Conservation (phyloP, 805 yeast species). For the Helenozyma rhizophorensis region DNA sequence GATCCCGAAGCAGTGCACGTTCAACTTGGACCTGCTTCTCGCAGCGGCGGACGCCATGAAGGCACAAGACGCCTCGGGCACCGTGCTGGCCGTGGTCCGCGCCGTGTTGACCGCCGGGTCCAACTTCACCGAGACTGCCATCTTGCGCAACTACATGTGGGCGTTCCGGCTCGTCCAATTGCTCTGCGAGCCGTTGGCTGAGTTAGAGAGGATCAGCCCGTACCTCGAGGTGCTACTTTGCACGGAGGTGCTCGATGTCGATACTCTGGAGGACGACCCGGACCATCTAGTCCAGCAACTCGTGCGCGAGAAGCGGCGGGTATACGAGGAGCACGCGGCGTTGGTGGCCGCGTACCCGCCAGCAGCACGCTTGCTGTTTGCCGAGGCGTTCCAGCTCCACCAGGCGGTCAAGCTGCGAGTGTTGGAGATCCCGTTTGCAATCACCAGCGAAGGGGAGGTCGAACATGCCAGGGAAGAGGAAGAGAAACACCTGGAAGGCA, state of each 20-base stretch:
- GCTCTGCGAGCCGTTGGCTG: not conserved
- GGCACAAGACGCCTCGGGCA: slow-evolving; percentile 3
- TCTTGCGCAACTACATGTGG: slow-evolving; percentile 14
- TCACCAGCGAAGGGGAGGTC: slow-evolving; percentile 2
- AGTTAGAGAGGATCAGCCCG: slow-evolving; percentile 3
- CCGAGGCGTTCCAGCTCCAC: slow-evolving; percentile 23
- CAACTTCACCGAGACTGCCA: slow-evolving; percentile 10
- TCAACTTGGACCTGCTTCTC: slow-evolving; percentile 8
- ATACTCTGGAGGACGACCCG: slow-evolving; percentile 1
- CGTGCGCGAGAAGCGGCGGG: slow-evolving; percentile 4
- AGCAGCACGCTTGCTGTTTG: slow-evolving; percentile 14
- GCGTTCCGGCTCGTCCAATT: slow-evolving; percentile 4
- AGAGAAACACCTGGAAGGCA: not conserved
- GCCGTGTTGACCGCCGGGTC: slow-evolving; percentile 4
- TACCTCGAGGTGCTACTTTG: slow-evolving; percentile 9
- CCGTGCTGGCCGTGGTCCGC: slow-evolving; percentile 3
- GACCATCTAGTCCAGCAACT: slow-evolving; percentile 5
- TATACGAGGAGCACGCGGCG: slow-evolving; percentile 1
- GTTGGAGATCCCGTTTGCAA: slow-evolving; percentile 57
- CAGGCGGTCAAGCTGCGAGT: slow-evolving; percentile 56
- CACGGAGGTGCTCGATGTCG: slow-evolving; percentile 8
- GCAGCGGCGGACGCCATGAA: slow-evolving; percentile 2
- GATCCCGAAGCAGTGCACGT: slow-evolving; percentile 6
- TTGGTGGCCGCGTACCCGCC: slow-evolving; percentile 2
- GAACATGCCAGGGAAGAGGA: too few species aligned